These are phyloP conservation scores for Talaromyces islandicus DNA, from an alignment of 2,329 filamentous ascomycete species.

Conservation along the genomic window DNA sequence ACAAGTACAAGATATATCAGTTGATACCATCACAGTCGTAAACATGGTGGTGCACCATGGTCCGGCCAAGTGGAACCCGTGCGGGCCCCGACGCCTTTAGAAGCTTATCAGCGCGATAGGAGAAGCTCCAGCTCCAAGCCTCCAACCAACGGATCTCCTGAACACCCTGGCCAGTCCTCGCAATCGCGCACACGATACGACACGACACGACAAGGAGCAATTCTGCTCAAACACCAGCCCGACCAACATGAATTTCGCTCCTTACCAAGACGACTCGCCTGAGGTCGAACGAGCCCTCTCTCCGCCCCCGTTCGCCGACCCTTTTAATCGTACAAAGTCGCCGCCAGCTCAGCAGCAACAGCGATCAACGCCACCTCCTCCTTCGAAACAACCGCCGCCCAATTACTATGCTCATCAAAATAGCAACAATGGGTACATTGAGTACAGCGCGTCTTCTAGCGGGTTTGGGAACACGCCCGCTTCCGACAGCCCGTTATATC, in stretches of 20 bases:
- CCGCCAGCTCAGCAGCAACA: constrained; percentile 34
- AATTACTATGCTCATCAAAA: not conserved
- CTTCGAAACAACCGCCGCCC: constrained; percentile 1
- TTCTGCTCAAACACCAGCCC: not conserved
- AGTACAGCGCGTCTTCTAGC: constrained; percentile 15
- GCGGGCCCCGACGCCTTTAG: not conserved
- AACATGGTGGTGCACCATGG: not conserved
- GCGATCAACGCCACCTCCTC: constrained; percentile 1
- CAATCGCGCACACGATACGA: not conserved
- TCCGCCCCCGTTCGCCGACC: constrained; percentile 50
- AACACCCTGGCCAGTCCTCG: not conserved
- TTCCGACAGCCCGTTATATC: constrained; percentile 11
- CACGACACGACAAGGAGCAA: not conserved
- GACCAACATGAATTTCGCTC: constrained; percentile 77
- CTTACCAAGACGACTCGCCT: constrained; percentile 88
- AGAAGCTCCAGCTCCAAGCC: not conserved
- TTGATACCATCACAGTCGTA: too few relatives aligned
- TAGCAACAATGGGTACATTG: constrained; percentile 6
- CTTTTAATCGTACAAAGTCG: constrained; percentile 42
- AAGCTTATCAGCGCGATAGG: not conserved
- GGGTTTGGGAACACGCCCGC: constrained; percentile 21
- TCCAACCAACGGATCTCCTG: not conserved
- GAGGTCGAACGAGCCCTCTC: constrained; percentile 77
- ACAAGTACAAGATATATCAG: too few relatives aligned
- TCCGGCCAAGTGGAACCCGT: not conserved